Conservation (phyloP, 768 basidiomycete species). For the Kwoniella shandongensis region DNA sequence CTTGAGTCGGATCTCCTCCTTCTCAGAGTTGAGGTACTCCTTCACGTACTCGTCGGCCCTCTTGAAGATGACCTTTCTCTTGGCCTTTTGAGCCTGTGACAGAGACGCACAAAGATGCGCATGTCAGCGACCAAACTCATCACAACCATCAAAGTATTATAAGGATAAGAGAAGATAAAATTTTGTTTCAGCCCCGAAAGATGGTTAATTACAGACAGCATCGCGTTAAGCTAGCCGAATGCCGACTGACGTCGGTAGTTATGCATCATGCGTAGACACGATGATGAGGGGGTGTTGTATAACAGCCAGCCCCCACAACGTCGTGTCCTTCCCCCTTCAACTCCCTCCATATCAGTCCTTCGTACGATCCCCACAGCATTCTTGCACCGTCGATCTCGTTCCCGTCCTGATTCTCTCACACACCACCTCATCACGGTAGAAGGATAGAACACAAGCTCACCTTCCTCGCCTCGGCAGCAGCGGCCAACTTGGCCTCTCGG, state of each 20-base stretch:
- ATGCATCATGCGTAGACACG: conserved; percentile 76
- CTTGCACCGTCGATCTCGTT: no score
- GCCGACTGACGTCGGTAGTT: conserved; percentile 61
- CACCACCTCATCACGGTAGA: neutral
- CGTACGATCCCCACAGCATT: no score
- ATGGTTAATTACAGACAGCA: conserved; percentile 87
- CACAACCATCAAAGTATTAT: neutral
- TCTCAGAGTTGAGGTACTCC: conserved; percentile 89
- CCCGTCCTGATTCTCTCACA: no score
- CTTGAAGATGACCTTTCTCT: conserved; percentile 98
- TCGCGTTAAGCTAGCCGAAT: conserved; percentile 71
- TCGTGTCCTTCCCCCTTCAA: no score
- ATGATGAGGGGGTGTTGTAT: neutral
- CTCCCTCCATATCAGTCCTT: no score
- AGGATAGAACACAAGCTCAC: conserved; percentile 57
- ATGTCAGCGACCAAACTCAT: conserved; percentile 16
- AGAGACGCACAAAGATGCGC: neutral
- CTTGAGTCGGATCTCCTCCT: conserved; percentile 93
- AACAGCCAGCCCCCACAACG: no score
- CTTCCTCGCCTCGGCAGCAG: conserved; percentile 82
- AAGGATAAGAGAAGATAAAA: conserved; percentile 8
- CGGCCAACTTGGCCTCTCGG: conserved; percentile 84
- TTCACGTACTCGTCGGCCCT: conserved; percentile 97
- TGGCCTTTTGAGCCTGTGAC: conserved; percentile 74
- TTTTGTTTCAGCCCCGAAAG: conserved; percentile 81